Evolutionary conservation across 495 filamentous ascomycete species (phyloP).

Genomic region (Articulospora tetracladia): DNA sequence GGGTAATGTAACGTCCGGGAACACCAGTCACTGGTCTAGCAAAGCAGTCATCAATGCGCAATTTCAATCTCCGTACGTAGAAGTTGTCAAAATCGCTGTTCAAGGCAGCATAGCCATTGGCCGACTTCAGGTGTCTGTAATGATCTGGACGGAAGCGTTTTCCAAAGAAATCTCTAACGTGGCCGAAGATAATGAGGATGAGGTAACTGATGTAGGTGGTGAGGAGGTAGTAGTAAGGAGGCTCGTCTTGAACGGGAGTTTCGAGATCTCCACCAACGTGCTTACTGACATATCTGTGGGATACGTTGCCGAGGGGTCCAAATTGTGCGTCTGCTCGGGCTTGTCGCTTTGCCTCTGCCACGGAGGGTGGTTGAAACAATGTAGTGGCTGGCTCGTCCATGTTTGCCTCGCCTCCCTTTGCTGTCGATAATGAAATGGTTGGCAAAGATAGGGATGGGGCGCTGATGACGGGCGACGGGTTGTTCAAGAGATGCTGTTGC

Average conservation of each 20-base stretch:
- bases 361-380: slow-evolving; percentile 88
- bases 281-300: slow-evolving; percentile 82
- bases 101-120: slow-evolving; percentile 91
- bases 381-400: slow-evolving; percentile 74
- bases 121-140: slow-evolving; percentile 77
- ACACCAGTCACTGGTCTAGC: slow-evolving; percentile 88
- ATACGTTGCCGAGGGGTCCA: slow-evolving; percentile 73
- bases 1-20: slow-evolving; percentile 87
- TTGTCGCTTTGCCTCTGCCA: slow-evolving; percentile 71
- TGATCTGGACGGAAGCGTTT: slow-evolving; percentile 80
- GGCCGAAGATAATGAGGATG: slow-evolving; percentile 91
- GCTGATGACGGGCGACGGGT: slow-evolving; percentile 60
- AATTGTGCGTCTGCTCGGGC: slow-evolving; percentile 87
- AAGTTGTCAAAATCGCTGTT: slow-evolving; percentile 99
- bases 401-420: slow-evolving; percentile 72
- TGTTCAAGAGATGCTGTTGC: slow-evolving; percentile 53
- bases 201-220: slow-evolving; percentile 98
- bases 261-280: slow-evolving; percentile 74
- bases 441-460: slow-evolving; percentile 76
- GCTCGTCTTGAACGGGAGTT: slow-evolving; percentile 88
- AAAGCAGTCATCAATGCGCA: slow-evolving; percentile 96
- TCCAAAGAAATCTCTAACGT: slow-evolving; percentile 95
- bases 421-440: slow-evolving; percentile 88
- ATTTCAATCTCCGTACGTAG: slow-evolving; percentile 87
- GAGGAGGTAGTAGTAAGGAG: slow-evolving; percentile 92